Base-by-base conservation (phyloP, 495 filamentous ascomycete genomes). In the Neurospora hispaniola region DNA sequence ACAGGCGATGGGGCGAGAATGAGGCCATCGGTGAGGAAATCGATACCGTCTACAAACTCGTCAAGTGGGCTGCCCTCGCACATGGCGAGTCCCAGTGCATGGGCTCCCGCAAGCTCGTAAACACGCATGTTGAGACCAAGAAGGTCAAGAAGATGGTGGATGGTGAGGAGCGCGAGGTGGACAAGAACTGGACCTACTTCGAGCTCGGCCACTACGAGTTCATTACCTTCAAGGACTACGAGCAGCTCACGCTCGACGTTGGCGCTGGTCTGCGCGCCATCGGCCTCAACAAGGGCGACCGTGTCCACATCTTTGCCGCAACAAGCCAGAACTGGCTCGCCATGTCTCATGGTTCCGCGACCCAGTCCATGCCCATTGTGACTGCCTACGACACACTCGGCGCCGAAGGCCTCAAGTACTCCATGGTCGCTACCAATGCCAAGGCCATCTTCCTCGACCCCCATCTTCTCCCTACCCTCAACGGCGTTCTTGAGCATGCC, bases 101-200 rank as follows among this genome's bases (percentile, higher is more conserved):
- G 75, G 96, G 92, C 73, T 90, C 86, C 70, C 90, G 96, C 72
- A 89, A 89, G 79, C 85, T 98, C 71, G 84, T 99, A 81, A 89
- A 92, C 79, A 92, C 90, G 8, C 96, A 99, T 80, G 85, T 90
- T 71, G 96, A 99, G 84, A 92, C 89, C 75, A 98, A 97, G 87
- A 97, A 96, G 88, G 84, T 99, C 78, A 98, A 97, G 90, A 99
- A 97, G 87, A 86, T 94, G 73, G 87, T 98, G 20, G 94, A 99
- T 81, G 96, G 96, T 54, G 88, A 92, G 76, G 93, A 97, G 83
- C 81, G 87, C 77, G 91, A 97, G 84, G 90, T 97, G 31, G 92
- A 97, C 79, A 99, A 99, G 90, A 87, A 93, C 74, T 99, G 96
- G 96, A 91, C 90, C 69, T 99, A 93, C 84, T 98, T 94, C 81